phyloP scores from a whole-genome alignment of 164 flowering plant genomes.

The Houttuynia cordata region DNA sequence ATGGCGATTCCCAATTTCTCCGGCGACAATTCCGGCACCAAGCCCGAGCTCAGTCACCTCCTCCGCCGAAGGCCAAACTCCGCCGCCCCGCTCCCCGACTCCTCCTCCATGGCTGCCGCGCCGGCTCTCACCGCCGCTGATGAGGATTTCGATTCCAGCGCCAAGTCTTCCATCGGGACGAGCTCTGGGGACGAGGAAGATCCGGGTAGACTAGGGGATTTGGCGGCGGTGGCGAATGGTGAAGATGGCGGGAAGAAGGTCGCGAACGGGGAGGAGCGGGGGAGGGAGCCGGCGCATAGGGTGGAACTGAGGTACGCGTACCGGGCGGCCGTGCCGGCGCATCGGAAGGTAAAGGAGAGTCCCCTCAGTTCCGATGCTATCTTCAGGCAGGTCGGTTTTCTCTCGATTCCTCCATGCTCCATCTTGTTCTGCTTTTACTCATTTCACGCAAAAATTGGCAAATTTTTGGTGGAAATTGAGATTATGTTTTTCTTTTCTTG shows the following conservation, averaged over 20 bases:
- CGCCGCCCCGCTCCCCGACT: not conserved
- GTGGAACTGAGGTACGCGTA: conserved; percentile 27
- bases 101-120: not conserved
- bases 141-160: not conserved
- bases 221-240: not conserved
- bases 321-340: conserved; percentile 73
- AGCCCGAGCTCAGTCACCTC: conserved; percentile 2
- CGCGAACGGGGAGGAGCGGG: conserved; percentile 5
- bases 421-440: not conserved
- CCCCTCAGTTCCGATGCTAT: conserved; percentile 89
- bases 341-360: conserved; percentile 64
- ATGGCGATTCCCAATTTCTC: conserved; percentile 1
- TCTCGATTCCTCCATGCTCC: not conserved
- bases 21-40: not conserved
- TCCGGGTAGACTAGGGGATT: not conserved
- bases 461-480: too few species aligned
- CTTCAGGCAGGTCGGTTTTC: conserved; percentile 57
- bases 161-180: not conserved
- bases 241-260: conserved; percentile 8
- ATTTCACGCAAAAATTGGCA: too few species aligned
- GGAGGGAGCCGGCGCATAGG: not conserved
- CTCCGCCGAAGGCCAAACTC: not conserved
- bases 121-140: not conserved
- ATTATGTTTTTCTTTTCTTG: too few species aligned
- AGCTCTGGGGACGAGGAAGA: not conserved